Evolutionary conservation across 2,329 filamentous ascomycete species (phyloP).

Genomic region (Aspergillus novofumigatus): DNA sequence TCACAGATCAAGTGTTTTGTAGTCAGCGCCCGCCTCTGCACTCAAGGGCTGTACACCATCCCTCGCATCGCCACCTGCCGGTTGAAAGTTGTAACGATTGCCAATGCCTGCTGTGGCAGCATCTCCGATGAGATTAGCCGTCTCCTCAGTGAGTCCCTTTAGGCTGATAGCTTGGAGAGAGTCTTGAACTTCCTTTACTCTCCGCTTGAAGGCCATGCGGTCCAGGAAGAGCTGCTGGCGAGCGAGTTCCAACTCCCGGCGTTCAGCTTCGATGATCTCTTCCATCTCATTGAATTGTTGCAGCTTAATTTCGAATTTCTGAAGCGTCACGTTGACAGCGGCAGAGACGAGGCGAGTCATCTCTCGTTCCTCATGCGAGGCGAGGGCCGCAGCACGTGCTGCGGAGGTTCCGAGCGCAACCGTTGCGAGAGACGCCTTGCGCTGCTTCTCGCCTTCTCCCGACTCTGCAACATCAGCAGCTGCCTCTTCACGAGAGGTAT

Average conservation of each 20-base stretch:
- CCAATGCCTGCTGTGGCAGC: constrained; percentile 33
- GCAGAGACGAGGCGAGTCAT: constrained; percentile 91
- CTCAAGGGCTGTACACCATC: constrained; percentile 38
- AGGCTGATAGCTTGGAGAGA: constrained; percentile 50
- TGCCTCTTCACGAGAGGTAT: constrained; percentile 33
- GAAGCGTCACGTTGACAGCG: constrained; percentile 86
- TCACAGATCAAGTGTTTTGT: constrained; percentile 42
- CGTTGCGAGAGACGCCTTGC: constrained; percentile 56
- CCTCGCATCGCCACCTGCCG: constrained; percentile 25
- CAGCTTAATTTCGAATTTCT: constrained; percentile 94
- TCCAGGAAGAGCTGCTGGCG: constrained; percentile 93
- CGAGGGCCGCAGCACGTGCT: constrained; percentile 78
- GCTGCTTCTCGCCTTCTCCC: constrained; percentile 40
- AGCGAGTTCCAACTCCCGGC: constrained; percentile 84
- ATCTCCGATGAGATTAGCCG: constrained; percentile 32
- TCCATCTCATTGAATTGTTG: constrained; percentile 97
- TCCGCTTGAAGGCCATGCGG: constrained; percentile 80
- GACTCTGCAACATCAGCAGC: constrained; percentile 40
- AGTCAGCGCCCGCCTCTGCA: constrained; percentile 37
- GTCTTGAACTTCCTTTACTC: constrained; percentile 78
- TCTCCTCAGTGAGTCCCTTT: constrained; percentile 41
- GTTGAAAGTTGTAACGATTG: constrained; percentile 41
- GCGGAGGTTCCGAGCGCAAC: constrained; percentile 83
- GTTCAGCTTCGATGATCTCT: constrained; percentile 82
- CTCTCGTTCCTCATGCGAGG: constrained; percentile 93